Conservation (phyloP, 78 protist genomes). For the Anaeramoeba flamelloides region DNA sequence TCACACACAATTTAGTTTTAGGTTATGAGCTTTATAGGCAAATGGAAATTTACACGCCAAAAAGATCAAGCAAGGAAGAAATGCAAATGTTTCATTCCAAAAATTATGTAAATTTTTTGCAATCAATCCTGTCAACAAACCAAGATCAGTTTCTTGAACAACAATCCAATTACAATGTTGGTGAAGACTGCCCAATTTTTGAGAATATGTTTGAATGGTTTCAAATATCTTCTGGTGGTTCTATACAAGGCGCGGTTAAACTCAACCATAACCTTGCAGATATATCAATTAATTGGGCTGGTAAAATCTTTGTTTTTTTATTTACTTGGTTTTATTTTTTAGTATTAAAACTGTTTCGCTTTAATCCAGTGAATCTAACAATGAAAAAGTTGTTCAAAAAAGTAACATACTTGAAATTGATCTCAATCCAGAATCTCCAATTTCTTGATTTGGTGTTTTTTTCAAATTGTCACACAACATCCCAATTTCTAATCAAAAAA, state of each 20-base stretch:
- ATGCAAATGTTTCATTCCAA: slow-evolving; percentile 77
- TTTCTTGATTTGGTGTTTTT: too few relatives aligned
- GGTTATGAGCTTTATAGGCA: slow-evolving; percentile 71
- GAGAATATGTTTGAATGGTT: slow-evolving; percentile 82
- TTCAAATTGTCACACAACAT: too few relatives aligned
- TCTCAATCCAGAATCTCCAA: too few relatives aligned
- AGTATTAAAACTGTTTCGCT: too few relatives aligned
- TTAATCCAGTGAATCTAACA: too few relatives aligned
- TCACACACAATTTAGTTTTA: slow-evolving; percentile 77
- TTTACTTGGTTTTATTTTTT: too few relatives aligned
- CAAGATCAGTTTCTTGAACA: slow-evolving; percentile 8
- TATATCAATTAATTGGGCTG: slow-evolving; percentile 91
- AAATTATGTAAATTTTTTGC: slow-evolving; percentile 82
- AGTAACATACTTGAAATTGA: too few relatives aligned
- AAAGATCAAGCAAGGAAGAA: slow-evolving; percentile 43
- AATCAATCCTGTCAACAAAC: slow-evolving; percentile 55
- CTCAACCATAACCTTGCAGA: slow-evolving; percentile 56
- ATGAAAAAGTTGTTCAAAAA: too few relatives aligned
- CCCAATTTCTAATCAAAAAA: too few relatives aligned
- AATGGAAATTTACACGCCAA: slow-evolving; percentile 59
- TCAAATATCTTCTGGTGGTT: slow-evolving; percentile 87
- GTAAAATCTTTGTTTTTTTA: too few relatives aligned
- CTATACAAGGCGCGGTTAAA: slow-evolving; percentile 72
- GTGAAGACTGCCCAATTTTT: slow-evolving; percentile 94
- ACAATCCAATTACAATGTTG: slow-evolving; percentile 60